Evolutionary conservation across 352 stramenopile species (phyloP).

Genomic region (Phytophthora foliorum): DNA sequence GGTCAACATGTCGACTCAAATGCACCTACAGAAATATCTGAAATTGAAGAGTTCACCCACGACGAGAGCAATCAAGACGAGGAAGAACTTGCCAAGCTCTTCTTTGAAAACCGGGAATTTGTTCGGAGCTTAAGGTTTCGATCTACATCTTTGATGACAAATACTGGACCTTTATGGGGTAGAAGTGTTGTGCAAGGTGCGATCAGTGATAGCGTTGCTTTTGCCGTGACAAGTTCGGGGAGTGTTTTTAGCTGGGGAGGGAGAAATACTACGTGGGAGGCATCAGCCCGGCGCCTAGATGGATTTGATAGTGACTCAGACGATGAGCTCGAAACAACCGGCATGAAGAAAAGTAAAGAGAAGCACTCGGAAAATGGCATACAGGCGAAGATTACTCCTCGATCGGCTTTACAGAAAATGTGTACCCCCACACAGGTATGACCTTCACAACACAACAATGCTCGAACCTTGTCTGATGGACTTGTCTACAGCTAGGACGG

Average conservation of each 20-base stretch:
- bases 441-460: background rate
- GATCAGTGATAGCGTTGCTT: slow-evolving; percentile 89
- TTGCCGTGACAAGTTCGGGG: slow-evolving; percentile 84
- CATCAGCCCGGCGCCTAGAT: slow-evolving; percentile 22
- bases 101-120: slow-evolving; percentile 76
- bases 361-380: slow-evolving; percentile 13
- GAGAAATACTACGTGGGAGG: slow-evolving; percentile 60
- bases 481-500: slow-evolving; percentile 47
- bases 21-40: slow-evolving; percentile 27
- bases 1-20: slow-evolving; percentile 16
- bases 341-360: slow-evolving; percentile 17
- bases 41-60: slow-evolving; percentile 30
- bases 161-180: slow-evolving; percentile 93
- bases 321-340: slow-evolving; percentile 19
- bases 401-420: slow-evolving; percentile 69
- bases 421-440: slow-evolving; percentile 49
- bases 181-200: slow-evolving; percentile 80
- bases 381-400: slow-evolving; percentile 49
- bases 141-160: slow-evolving; percentile 79
- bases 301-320: slow-evolving; percentile 49
- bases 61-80: slow-evolving; percentile 45
- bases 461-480: slow-evolving; percentile 4
- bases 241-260: slow-evolving; percentile 93
- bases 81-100: slow-evolving; percentile 70
- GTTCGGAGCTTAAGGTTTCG: slow-evolving; percentile 76